Conservation (phyloP, 2,329 filamentous ascomycete genomes). For the Xylaria digitata region DNA sequence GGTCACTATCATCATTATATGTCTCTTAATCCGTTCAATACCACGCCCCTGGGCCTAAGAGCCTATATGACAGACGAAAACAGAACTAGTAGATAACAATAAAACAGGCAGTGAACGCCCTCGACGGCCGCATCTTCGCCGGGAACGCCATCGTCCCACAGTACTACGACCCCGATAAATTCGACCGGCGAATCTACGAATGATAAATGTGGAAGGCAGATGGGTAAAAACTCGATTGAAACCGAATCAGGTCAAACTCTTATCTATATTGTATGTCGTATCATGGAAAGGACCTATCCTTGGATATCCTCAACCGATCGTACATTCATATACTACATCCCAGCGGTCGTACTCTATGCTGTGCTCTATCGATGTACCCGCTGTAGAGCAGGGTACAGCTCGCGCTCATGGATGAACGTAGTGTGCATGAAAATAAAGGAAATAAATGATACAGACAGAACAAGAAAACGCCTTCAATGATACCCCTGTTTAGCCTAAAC, state of each 20-base stretch:
- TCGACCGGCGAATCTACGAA: constrained; percentile 73
- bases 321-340: neutral
- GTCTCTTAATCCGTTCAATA: neutral
- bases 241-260: neutral
- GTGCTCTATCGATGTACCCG: neutral
- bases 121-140: constrained; percentile 88
- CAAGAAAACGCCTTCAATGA: neutral
- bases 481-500: neutral
- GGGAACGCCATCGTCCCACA: constrained; percentile 84
- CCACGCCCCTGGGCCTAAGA: neutral
- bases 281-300: neutral
- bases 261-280: neutral
- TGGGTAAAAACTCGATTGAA: neutral
- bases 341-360: neutral
- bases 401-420: neutral
- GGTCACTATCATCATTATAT: neutral
- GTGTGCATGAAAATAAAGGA: neutral
- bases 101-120: constrained; percentile 82
- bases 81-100: constrained; percentile 6
- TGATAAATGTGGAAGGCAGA: neutral
- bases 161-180: constrained; percentile 86
- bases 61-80: constrained; percentile 11
- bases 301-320: neutral
- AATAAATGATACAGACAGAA: neutral
- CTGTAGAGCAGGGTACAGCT: neutral